These are phyloP conservation scores for Naumovozyma dairenensis DNA, from an alignment of 805 yeast genomes.

Conservation along the genomic window DNA sequence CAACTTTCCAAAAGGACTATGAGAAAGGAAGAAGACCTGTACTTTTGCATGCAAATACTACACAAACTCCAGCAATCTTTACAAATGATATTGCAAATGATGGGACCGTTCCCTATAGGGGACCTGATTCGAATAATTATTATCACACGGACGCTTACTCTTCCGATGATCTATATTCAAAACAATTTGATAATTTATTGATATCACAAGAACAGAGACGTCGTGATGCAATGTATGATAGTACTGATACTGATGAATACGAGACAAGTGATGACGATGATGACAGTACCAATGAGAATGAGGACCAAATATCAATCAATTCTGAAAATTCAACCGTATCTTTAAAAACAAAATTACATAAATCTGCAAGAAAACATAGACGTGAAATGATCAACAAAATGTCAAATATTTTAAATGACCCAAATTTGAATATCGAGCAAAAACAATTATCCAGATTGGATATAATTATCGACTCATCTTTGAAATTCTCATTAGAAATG, in stretches of 20 bases:
- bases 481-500: slow-evolving; percentile 13
- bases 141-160: no score
- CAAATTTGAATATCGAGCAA: background rate
- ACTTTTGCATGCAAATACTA: background rate
- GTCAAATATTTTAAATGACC: slow-evolving; percentile 4
- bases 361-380: slow-evolving; percentile 8
- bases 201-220: no score
- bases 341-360: slow-evolving; percentile 5
- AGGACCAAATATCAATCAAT: background rate
- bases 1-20: no score
- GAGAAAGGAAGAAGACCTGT: no score
- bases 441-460: slow-evolving; percentile 5
- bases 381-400: slow-evolving; percentile 6
- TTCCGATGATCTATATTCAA: no score
- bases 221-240: no score
- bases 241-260: no score
- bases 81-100: no score
- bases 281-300: background rate
- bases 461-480: slow-evolving; percentile 10
- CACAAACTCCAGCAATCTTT: background rate
- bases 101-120: no score
- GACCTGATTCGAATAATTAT: no score
- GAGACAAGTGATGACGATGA: background rate
- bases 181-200: no score
- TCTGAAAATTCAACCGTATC: background rate